Evolutionary conservation across 78 protist species (phyloP).

Genomic region (Diacronema lutheri): DNA sequence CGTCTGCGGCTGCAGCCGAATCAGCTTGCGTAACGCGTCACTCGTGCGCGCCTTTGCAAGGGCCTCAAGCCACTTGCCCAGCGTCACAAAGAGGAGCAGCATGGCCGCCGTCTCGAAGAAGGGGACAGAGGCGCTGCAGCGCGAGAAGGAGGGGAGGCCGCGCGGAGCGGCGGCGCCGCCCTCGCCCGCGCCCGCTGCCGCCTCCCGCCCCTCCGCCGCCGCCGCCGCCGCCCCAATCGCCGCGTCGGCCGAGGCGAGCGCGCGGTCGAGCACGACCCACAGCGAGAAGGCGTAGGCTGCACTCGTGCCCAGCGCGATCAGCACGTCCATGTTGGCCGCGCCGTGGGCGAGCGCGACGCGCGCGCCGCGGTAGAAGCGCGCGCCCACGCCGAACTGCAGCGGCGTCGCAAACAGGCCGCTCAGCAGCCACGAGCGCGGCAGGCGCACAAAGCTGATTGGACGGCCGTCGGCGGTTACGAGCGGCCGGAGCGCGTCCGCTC

Average conservation of each 20-base stretch:
- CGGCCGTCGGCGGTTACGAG: too few relatives aligned
- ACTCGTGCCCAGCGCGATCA: constrained; percentile 77
- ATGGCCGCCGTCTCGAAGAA: constrained; percentile 58
- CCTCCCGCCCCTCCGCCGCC: too few relatives aligned
- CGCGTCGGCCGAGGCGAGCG: not conserved
- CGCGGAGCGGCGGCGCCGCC: too few relatives aligned
- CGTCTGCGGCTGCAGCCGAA: constrained; percentile 56
- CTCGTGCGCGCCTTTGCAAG: constrained; percentile 83
- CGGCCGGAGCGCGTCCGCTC: too few relatives aligned
- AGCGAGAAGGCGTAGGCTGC: constrained; percentile 80
- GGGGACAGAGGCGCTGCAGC: not conserved
- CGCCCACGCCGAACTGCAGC: constrained; percentile 52
- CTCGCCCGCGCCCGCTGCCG: too few relatives aligned
- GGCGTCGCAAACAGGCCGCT: constrained; percentile 54
- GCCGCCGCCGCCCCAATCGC: not conserved
- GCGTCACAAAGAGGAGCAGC: constrained; percentile 78
- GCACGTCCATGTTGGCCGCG: constrained; percentile 86
- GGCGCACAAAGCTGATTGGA: too few relatives aligned
- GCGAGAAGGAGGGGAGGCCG: too few relatives aligned
- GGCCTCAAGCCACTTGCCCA: constrained; percentile 85
- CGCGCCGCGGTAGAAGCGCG: constrained; percentile 59
- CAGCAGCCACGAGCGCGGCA: not conserved
- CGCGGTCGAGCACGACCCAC: not conserved
- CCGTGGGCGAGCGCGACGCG: constrained; percentile 58
- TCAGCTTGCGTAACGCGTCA: constrained; percentile 65